Conservation (phyloP, 179 eudicot species). For the Vitellaria paradoxa region DNA sequence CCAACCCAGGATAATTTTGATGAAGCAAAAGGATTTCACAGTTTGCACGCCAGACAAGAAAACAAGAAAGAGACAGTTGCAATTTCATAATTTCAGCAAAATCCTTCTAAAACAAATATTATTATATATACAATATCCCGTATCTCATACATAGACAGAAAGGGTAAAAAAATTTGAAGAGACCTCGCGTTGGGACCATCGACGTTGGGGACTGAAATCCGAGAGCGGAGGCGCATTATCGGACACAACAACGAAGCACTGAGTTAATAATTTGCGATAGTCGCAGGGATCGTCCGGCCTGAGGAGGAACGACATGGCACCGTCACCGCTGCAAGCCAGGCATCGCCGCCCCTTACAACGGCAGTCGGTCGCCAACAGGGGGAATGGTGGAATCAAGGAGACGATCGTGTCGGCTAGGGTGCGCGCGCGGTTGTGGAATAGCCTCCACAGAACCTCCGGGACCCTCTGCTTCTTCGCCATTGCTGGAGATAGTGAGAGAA, state of each 20-base stretch:
- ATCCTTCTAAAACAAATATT: too few relatives aligned
- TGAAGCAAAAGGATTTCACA: too few relatives aligned
- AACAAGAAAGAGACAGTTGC: too few relatives aligned
- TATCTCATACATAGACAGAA: background rate
- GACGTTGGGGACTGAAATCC: conserved; percentile 20
- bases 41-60: too few relatives aligned
- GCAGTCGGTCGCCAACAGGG: conserved; percentile 25
- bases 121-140: too few relatives aligned
- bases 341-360: conserved; percentile 44
- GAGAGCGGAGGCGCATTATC: conserved; percentile 52
- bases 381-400: conserved; percentile 40
- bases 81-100: too few relatives aligned
- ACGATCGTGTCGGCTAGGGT: conserved; percentile 54
- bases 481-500: background rate
- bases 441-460: conserved; percentile 63
- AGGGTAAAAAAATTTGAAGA: background rate
- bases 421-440: conserved; percentile 43
- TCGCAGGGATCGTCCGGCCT: conserved; percentile 47
- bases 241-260: conserved; percentile 59
- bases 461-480: conserved; percentile 41
- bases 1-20: too few relatives aligned
- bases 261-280: conserved; percentile 45
- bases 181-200: conserved; percentile 72
- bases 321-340: conserved; percentile 26
- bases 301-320: conserved; percentile 40